These are phyloP conservation scores for Austroboletus novae-zelandiae DNA, from an alignment of 1,284 basidiomycete genomes.

Conservation along the genomic window DNA sequence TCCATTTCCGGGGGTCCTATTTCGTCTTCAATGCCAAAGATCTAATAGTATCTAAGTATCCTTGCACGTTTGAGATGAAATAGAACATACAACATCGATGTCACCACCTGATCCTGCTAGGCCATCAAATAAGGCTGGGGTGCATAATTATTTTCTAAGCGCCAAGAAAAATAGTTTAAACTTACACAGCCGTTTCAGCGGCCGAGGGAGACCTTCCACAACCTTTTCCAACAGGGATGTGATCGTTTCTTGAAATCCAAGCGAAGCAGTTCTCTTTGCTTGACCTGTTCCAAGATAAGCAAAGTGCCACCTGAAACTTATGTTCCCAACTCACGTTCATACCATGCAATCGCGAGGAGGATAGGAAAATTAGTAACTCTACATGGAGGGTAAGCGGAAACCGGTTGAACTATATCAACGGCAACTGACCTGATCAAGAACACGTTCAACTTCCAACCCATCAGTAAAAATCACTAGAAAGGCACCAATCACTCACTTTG, in stretches of 20 bases:
- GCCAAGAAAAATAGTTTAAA: not conserved
- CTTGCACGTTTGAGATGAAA: not conserved
- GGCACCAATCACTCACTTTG: conserved; percentile 48
- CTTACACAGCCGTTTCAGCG: conserved; percentile 71
- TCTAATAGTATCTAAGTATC: conserved; percentile 38
- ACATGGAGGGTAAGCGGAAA: conserved; percentile 9
- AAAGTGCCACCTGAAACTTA: not conserved
- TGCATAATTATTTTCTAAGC: conserved; percentile 9
- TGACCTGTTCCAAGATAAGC: conserved; percentile 40
- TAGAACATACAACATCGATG: conserved; percentile 63
- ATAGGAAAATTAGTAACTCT: conserved; percentile 85
- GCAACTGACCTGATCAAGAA: conserved; percentile 64
- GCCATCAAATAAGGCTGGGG: conserved; percentile 75
- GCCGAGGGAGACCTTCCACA: conserved; percentile 69
- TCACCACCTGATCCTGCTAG: conserved; percentile 71
- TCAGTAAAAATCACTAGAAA: conserved; percentile 6
- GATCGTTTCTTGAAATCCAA: conserved; percentile 72
- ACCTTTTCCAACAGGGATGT: conserved; percentile 63
- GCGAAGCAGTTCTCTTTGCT: conserved; percentile 58
- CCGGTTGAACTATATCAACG: conserved; percentile 7
- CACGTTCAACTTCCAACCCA: conserved; percentile 69
- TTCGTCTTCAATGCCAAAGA: conserved; percentile 70
- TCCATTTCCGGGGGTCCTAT: conserved; percentile 9
- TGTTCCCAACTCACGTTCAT: conserved; percentile 56
- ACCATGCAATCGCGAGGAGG: conserved; percentile 76